Conservation (phyloP, 2,329 filamentous ascomycete species). For the Ceratocystis lukuohia region DNA sequence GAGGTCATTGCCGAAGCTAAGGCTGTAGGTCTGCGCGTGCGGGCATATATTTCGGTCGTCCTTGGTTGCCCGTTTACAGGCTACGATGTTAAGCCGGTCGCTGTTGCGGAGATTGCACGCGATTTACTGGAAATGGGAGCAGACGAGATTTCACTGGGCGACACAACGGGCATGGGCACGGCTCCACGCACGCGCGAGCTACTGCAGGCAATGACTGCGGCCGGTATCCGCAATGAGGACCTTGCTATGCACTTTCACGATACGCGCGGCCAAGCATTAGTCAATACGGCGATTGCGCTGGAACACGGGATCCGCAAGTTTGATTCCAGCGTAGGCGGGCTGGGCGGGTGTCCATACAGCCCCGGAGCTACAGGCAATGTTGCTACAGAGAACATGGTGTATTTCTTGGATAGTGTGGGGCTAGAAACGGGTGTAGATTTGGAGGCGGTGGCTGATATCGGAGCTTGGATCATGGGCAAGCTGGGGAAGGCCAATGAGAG, state of each 20-base stretch:
- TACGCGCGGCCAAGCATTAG: constrained; percentile 74
- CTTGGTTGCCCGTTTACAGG: constrained; percentile 68
- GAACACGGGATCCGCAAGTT: constrained; percentile 68
- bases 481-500: constrained; percentile 51
- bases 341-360: constrained; percentile 75
- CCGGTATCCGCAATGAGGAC: constrained; percentile 55
- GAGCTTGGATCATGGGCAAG: constrained; percentile 55
- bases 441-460: constrained; percentile 52
- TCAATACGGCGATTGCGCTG: constrained; percentile 64
- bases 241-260: constrained; percentile 81
- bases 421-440: constrained; percentile 61
- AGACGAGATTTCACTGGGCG: constrained; percentile 79
- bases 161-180: constrained; percentile 84
- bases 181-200: constrained; percentile 54
- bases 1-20: constrained; percentile 59
- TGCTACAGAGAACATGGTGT: constrained; percentile 71
- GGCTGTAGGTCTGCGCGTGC: constrained; percentile 49
- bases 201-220: constrained; percentile 49
- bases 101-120: constrained; percentile 52
- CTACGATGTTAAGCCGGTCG: constrained; percentile 47
- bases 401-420: constrained; percentile 61
- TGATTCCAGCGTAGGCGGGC: constrained; percentile 64
- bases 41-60: constrained; percentile 70
- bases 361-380: constrained; percentile 80
- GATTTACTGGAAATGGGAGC: constrained; percentile 72